A percentile compares a stretch with the other conserved stretches of the same genome.
These are phyloP conservation scores for Colletotrichum sansevieriae DNA, from an alignment of 2,329 filamentous ascomycete species.

Conservation along the genomic window DNA sequence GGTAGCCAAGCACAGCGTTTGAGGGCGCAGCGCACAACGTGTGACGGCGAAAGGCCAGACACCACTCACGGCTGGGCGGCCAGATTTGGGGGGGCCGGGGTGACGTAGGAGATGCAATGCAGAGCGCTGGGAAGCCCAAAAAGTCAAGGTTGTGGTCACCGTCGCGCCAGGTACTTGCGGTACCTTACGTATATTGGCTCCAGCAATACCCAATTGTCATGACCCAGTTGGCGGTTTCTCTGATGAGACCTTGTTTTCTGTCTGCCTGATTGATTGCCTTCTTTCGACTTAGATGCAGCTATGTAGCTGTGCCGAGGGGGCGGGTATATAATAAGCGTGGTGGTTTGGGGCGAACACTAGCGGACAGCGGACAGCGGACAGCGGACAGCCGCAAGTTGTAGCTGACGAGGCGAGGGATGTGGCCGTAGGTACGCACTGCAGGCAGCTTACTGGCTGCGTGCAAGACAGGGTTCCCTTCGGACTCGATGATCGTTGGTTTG, in stretches of 20 bases:
- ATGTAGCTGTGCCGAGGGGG: background rate
- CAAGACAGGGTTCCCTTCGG: conserved; percentile 28
- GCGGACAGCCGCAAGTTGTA: conserved; percentile 6
- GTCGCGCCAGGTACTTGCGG: conserved; percentile 29
- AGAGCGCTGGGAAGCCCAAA: conserved; percentile 23
- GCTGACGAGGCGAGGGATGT: conserved; percentile 14
- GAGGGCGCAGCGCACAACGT: conserved; percentile 34
- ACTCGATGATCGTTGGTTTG: conserved; percentile 15
- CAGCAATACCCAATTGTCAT: conserved; percentile 32
- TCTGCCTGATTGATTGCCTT: conserved; percentile 8
- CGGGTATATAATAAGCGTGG: background rate
- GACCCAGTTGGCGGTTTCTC: conserved; percentile 4
- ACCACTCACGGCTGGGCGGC: conserved; percentile 31
- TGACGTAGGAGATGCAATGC: conserved; percentile 41
- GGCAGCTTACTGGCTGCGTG: conserved; percentile 21
- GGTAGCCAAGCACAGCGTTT: conserved; percentile 39
- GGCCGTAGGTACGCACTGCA: conserved; percentile 6
- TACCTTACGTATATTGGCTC: conserved; percentile 28
- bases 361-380: conserved; percentile 26
- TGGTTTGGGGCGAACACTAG: conserved; percentile 28
- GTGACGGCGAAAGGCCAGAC: conserved; percentile 32
- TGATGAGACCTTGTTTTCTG: conserved; percentile 5
- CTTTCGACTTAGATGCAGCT: conserved; percentile 13
- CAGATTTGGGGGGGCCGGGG: conserved; percentile 34
- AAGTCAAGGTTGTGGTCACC: conserved; percentile 1